Percentiles rank a stretch among this genome's conserved stretches.
Conservation (phyloP, 768 basidiomycete genomes). For the Floccularia luteovirens region DNA sequence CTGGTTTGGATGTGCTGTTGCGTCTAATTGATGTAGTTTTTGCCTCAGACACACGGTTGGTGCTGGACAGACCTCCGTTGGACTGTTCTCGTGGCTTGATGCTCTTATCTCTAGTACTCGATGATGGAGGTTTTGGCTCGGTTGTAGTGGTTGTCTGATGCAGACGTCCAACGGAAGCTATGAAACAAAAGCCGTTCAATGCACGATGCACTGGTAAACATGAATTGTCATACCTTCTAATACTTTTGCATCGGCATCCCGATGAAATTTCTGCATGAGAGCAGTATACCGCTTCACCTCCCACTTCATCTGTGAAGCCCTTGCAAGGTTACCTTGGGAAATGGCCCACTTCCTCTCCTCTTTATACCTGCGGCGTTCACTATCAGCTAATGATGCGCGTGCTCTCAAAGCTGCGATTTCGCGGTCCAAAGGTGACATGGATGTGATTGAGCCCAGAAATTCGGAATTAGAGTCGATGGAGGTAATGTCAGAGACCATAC, state of each 20-base stretch:
- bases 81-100: constrained; percentile 10
- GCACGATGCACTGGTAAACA: background rate
- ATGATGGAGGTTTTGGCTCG: constrained; percentile 15
- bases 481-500: constrained; percentile 46
- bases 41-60: no score
- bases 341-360: constrained; percentile 87
- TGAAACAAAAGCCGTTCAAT: background rate
- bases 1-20: constrained; percentile 21
- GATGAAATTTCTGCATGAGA: constrained; percentile 73
- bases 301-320: constrained; percentile 77
- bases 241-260: constrained; percentile 66
- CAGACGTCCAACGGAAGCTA: constrained; percentile 11
- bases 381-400: constrained; percentile 75
- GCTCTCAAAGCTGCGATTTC: constrained; percentile 72
- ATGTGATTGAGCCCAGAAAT: constrained; percentile 47
- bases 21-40: no score
- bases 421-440: constrained; percentile 60
- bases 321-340: constrained; percentile 67
- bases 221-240: constrained; percentile 43
- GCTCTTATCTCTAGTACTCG: constrained; percentile 11
- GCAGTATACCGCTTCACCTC: constrained; percentile 77
- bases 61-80: no score
- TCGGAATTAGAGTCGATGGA: constrained; percentile 69
- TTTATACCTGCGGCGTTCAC: constrained; percentile 73
- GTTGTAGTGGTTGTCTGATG: constrained; percentile 10